Evolutionary conservation across 768 basidiomycete genomes (phyloP).

Genomic region (Termitomyces sp.): DNA sequence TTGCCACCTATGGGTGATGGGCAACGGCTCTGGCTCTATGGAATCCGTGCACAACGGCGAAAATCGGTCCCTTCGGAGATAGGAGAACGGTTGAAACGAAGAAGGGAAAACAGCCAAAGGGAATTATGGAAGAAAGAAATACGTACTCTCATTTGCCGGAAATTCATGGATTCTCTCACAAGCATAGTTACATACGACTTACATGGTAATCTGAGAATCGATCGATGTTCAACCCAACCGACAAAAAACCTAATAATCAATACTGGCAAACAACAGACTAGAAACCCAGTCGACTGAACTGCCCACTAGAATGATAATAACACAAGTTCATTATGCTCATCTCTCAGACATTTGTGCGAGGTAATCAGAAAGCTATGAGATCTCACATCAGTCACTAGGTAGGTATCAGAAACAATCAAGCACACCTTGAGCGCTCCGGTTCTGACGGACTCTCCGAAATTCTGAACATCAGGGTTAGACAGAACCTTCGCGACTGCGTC

Average conservation of each 20-base stretch:
- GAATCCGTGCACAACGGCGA: not conserved
- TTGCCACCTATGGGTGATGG: conserved; percentile 38
- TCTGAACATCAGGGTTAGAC: conserved; percentile 86
- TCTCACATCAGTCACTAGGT: conserved; percentile 1
- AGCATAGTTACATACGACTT: not conserved
- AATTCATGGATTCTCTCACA: not conserved
- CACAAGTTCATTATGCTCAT: conserved; percentile 15
- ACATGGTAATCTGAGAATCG: too few species aligned
- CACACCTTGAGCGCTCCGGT: conserved; percentile 78
- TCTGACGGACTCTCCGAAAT: conserved; percentile 75
- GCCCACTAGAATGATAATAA: not conserved
- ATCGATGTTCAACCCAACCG: not conserved
- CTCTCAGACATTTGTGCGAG: conserved; percentile 65
- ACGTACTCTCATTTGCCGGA: not conserved
- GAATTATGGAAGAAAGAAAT: not conserved
- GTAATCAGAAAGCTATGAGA: conserved; percentile 57
- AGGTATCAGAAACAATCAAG: conserved; percentile 3
- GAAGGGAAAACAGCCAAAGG: not conserved
- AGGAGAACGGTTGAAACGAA: not conserved
- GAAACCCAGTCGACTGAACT: not conserved
- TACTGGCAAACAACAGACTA: not conserved
- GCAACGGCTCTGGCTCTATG: not conserved
- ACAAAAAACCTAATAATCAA: not conserved
- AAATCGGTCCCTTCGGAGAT: not conserved
- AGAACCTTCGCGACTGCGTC: conserved; percentile 75